phyloP scores from a whole-genome alignment of 768 basidiomycete genomes.

The Auricularia heimuer region DNA sequence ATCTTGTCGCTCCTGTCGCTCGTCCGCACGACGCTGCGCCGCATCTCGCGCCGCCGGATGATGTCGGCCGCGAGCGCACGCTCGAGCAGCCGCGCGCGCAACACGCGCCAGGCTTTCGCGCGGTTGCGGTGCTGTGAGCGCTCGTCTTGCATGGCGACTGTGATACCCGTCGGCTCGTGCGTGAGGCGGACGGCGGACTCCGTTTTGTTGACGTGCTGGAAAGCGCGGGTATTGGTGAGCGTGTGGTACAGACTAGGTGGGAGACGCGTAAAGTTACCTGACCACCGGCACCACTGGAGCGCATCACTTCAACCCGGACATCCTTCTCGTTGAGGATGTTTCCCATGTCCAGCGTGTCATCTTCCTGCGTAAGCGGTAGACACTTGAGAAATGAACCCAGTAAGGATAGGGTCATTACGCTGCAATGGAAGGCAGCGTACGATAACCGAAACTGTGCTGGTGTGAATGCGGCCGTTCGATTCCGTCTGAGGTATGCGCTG shows the following conservation, averaged over 20 bases:
- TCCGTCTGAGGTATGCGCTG: slow-evolving; percentile 92
- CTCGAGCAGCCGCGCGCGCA: slow-evolving; percentile 79
- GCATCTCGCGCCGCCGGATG: slow-evolving; percentile 54
- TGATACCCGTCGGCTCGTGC: slow-evolving; percentile 85
- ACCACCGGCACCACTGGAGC: slow-evolving; percentile 92
- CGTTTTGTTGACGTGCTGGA: slow-evolving; percentile 95
- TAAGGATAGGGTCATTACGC: slow-evolving; percentile 10
- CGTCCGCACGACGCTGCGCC: slow-evolving; percentile 66
- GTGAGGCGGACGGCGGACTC: slow-evolving; percentile 95
- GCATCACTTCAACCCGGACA: slow-evolving; percentile 87
- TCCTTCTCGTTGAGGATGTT: slow-evolving; percentile 44
- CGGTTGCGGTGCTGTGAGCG: slow-evolving; percentile 96
- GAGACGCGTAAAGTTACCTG: too few relatives aligned
- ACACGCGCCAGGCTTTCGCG: slow-evolving; percentile 85
- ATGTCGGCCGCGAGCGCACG: slow-evolving; percentile 62
- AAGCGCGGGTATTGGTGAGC: too few relatives aligned
- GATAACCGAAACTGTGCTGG: slow-evolving; percentile 80
- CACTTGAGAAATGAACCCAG: neutral
- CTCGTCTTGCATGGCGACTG: slow-evolving; percentile 97
- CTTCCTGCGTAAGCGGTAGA: slow-evolving; percentile 66
- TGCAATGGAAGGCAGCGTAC: slow-evolving; percentile 31
- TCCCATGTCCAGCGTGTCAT: slow-evolving; percentile 49
- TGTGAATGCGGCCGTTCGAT: slow-evolving; percentile 78
- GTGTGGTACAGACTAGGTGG: too few relatives aligned
- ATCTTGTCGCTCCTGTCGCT: slow-evolving; percentile 91